These are phyloP conservation scores for Isoetes taiwanensis DNA, from an alignment of 75 land plant species.

Conservation along the genomic window DNA sequence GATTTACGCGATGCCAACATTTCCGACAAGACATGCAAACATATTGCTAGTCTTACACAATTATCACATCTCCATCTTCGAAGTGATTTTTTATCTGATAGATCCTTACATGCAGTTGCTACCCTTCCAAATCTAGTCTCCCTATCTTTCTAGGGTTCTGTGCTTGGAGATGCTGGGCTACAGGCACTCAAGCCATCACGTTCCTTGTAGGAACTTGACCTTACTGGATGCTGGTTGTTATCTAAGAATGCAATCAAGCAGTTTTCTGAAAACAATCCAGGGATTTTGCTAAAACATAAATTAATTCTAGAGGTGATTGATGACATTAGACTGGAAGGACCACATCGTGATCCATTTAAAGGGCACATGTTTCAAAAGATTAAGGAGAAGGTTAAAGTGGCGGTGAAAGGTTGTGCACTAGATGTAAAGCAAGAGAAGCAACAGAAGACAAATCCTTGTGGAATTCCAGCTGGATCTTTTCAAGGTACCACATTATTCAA, in stretches of 20 bases:
- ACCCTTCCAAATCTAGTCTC: slow-evolving; percentile 32
- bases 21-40: slow-evolving; percentile 28
- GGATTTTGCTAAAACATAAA: slow-evolving; percentile 49
- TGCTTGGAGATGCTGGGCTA: slow-evolving; percentile 49
- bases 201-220: slow-evolving; percentile 37
- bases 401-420: too few species aligned
- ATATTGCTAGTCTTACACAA: slow-evolving; percentile 28
- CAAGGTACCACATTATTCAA: too few species aligned
- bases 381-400: too few species aligned
- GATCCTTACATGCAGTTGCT: slow-evolving; percentile 34
- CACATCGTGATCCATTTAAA: too few species aligned
- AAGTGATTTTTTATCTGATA: slow-evolving; percentile 48
- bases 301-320: background rate
- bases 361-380: too few species aligned
- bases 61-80: slow-evolving; percentile 41
- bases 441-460: too few species aligned
- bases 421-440: too few species aligned
- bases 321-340: too few species aligned
- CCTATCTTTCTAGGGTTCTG: slow-evolving; percentile 50
- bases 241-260: slow-evolving; percentile 28
- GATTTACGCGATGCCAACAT: slow-evolving; percentile 48
- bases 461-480: too few species aligned
- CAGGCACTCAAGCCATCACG: slow-evolving; percentile 41
- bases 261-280: slow-evolving; percentile 37
- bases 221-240: slow-evolving; percentile 84